Evolutionary conservation across 371 early-diverging fungal genomes (phyloP), one percentile per base, ranked within the genome.

Genomic region (Apophysomyces ossiformis): DNA sequence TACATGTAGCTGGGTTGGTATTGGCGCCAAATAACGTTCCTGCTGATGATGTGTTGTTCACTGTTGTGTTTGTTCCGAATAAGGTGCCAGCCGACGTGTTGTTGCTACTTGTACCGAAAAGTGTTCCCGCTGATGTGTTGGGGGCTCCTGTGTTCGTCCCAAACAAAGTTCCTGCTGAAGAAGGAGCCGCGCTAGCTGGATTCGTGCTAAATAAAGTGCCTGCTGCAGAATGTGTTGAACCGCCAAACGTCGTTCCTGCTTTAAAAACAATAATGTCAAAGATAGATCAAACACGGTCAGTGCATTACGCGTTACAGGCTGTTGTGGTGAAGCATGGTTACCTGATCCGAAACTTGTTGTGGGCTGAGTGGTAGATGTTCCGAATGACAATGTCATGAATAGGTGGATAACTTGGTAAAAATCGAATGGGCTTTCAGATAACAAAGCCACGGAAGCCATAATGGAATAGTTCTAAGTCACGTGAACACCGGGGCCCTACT

Each of bases 331-430:
- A 39, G 45, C 8, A 9, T 26, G 9, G n/a, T 46, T 68, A 56
- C 54, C 62, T 63, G 68, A 63, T 58, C 68, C 68, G 32, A 68
- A 68, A 12, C 63, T 50, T 58, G 68, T 46, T 16, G 67, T 32
- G 7, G 68, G 68, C 35, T 68, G 68, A 43, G 54, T 68, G 7
- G 60, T 38, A 61, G 35, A 47, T 58, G 63, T 44, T 35, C 68
- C 68, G 63, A 68, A 68, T 11, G 57, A 54, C 35, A 68, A 68
- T 57, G 68, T 58, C 68, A 68, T 68, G 54, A 18, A 32, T 21
- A 11, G 54, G 21, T 68, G 54, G 9, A 50, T 21, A 11, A 26
- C 16, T 50, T 50, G 54, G 21, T 1, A 50, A 50, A 7, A n/a
- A 50, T 9, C n/a, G 21, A 50, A 50, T 21, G 21, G 21, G 21